Percentiles rank a stretch among this genome's conserved stretches.
Conservation (phyloP, 2,329 filamentous ascomycete genomes). For the Cercospora sesami region DNA sequence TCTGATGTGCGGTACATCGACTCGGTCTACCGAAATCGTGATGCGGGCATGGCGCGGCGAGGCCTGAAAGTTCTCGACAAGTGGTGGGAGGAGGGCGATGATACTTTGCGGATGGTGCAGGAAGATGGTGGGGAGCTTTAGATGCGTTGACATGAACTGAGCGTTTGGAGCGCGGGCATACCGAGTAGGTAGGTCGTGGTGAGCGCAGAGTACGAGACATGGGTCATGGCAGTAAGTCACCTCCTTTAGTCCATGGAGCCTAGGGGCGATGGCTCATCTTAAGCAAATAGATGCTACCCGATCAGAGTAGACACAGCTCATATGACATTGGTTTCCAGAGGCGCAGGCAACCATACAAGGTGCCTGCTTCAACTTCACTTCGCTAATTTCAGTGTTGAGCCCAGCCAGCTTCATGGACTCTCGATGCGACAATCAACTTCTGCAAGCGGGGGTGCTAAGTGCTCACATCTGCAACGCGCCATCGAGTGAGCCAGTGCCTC, state of each 20-base stretch:
- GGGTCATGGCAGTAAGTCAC: not conserved
- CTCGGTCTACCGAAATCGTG: conserved; percentile 43
- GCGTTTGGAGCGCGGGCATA: not conserved
- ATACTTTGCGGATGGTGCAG: conserved; percentile 22
- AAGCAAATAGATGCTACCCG: not conserved
- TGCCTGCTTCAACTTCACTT: not conserved
- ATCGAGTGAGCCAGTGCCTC: not conserved
- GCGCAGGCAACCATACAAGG: not conserved
- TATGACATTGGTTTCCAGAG: not conserved
- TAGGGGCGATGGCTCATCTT: not conserved
- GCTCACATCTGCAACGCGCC: not conserved
- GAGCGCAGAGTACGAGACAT: not conserved
- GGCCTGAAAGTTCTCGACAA: conserved; percentile 39
- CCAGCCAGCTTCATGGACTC: not conserved
- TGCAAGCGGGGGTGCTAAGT: not conserved
- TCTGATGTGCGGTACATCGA: conserved; percentile 35
- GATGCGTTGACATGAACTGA: not conserved
- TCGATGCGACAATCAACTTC: not conserved
- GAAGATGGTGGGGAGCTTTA: not conserved
- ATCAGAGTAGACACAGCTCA: not conserved
- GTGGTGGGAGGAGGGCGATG: conserved; percentile 30
- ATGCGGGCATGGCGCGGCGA: conserved; percentile 36
- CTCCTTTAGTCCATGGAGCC: not conserved
- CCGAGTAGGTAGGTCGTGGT: not conserved
- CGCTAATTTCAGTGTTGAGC: not conserved